Base-by-base conservation (phyloP, 352 stramenopile species). In the Phytophthora megakarya region DNA sequence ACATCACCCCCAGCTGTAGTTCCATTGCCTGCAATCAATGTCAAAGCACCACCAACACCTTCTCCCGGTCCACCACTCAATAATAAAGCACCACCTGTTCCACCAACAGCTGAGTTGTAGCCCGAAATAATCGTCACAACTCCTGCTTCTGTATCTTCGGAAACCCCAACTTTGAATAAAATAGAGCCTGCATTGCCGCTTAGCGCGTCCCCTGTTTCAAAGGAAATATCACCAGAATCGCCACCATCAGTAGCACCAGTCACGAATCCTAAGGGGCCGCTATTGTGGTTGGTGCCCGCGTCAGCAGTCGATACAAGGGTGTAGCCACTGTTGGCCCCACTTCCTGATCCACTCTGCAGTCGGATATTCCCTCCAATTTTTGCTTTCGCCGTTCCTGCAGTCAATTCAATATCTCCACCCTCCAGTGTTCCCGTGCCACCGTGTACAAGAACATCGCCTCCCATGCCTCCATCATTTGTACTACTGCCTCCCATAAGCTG, bases 211-310 rank as follows among this genome's bases (percentile, higher is more conserved):
- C 59, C 67, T 9, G 71, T 76, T 16, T 49, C 51, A 38, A 80
- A 66, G 4, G 54, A 73, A 49, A 80, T 70, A 7, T 64, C 35
- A 13, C 75, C 75, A 3, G 71, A 78, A 57, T 65, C 51, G 8
- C 61, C 69, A 25, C 71, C 75, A 53, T 74, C 26, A 0, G 71
- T 65, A 25, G 48, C 35, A 28, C 74, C 74, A 23, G 67, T 77
- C 30, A 74, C 50, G 13, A 83, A 71, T 12, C 38, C 55, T 26
- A 83, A 40, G 1, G 35, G 39, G 1, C 74, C 71, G 19, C 74
- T 78, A 13, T 62, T 52, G 30, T 54, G 67, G 6, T 58, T 53
- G 22, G 23, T 52, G 1, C 60, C 65, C 25, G 54, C 56, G 40
- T 77, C 68, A n/a, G 65, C 68, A 12, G 47, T 77, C 18, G 61